Conservation (phyloP, 2,329 filamentous ascomycete genomes). For the Corinectria fuckeliana region DNA sequence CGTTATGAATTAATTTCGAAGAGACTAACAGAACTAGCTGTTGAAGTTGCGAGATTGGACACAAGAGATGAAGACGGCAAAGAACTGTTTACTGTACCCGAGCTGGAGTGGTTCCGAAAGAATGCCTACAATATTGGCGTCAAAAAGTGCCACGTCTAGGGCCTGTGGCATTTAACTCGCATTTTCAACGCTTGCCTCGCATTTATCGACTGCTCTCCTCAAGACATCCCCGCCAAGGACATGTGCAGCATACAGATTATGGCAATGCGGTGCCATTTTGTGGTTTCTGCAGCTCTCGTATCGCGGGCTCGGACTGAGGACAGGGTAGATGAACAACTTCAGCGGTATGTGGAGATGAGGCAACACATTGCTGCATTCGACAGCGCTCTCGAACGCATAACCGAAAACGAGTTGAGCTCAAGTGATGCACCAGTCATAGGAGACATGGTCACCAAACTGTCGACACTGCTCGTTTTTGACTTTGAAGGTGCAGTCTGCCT, state of each 20-base stretch:
- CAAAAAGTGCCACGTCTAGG: conserved; percentile 62
- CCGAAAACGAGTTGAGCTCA: conserved; percentile 48
- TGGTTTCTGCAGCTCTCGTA: conserved; percentile 60
- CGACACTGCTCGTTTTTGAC: conserved; percentile 75
- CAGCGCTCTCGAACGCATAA: conserved; percentile 58
- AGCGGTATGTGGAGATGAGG: conserved; percentile 67
- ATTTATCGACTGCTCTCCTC: conserved; percentile 59
- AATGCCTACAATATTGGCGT: conserved; percentile 82
- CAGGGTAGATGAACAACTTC: conserved; percentile 56
- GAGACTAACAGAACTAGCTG: conserved; percentile 32
- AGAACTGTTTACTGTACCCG: conserved; percentile 64
- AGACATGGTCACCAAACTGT: conserved; percentile 67
- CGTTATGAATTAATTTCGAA: not conserved
- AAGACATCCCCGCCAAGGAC: conserved; percentile 49
- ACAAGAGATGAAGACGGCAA: conserved; percentile 48
- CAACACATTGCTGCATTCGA: conserved; percentile 68
- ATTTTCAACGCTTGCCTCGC: conserved; percentile 62
- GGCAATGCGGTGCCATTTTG: conserved; percentile 73
- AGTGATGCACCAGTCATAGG: conserved; percentile 51
- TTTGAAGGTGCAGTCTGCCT: conserved; percentile 77
- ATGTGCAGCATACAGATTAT: conserved; percentile 62
- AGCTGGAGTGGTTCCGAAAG: conserved; percentile 84
- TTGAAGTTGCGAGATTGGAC: conserved; percentile 40
- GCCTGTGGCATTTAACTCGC: conserved; percentile 58
- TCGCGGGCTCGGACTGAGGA: conserved; percentile 61